These are phyloP conservation scores for Kwoniella sp. DNA, from an alignment of 768 basidiomycete species.

Conservation along the genomic window DNA sequence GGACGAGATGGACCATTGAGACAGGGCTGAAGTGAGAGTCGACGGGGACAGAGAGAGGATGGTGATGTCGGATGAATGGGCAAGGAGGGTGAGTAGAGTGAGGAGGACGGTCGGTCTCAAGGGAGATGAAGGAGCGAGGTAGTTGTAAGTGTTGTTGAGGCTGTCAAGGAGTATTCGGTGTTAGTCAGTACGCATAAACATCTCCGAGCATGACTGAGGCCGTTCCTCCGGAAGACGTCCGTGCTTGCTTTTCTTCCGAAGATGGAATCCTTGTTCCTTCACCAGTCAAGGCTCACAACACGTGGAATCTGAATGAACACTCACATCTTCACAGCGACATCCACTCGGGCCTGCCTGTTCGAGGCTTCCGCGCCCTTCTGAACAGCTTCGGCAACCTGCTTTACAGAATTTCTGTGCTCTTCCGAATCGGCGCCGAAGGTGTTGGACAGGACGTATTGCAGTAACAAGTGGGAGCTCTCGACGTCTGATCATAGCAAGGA, in stretches of 20 bases:
- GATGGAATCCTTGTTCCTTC: too few species aligned
- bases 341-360: conserved; percentile 32
- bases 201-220: background rate
- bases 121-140: conserved; percentile 44
- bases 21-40: conserved; percentile 30
- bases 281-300: background rate
- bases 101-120: conserved; percentile 48
- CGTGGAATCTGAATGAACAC: conserved; percentile 13
- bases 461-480: conserved; percentile 49
- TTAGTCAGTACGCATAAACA: background rate
- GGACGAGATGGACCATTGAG: conserved; percentile 46
- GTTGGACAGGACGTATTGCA: conserved; percentile 40
- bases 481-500: conserved; percentile 33
- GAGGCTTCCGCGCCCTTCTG: conserved; percentile 39
- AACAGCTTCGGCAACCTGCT: conserved; percentile 40
- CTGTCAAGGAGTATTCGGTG: conserved; percentile 14
- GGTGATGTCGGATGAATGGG: conserved; percentile 42
- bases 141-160: conserved; percentile 55
- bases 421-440: conserved; percentile 33
- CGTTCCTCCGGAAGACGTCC: too few species aligned
- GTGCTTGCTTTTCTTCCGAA: too few species aligned
- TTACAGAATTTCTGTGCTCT: conserved; percentile 30
- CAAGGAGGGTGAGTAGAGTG: conserved; percentile 45
- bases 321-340: conserved; percentile 52
- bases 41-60: conserved; percentile 41